These are phyloP conservation scores for Cylindrodendrum hubeiense DNA, from an alignment of 2,329 filamentous ascomycete species.

Conservation along the genomic window DNA sequence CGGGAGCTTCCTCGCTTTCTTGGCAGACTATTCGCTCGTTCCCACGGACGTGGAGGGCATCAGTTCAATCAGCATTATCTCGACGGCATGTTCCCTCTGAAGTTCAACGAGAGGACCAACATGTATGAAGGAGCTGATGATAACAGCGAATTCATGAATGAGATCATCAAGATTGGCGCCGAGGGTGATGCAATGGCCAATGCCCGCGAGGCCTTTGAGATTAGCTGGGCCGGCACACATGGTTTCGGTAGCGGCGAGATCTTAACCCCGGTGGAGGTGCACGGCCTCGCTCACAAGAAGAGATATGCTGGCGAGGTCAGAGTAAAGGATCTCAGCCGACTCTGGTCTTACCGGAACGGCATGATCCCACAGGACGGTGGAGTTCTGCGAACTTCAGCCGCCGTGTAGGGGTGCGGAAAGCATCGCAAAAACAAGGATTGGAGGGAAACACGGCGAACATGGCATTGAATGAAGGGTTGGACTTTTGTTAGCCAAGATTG, in stretches of 20 bases:
- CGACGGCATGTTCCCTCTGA: conserved; percentile 71
- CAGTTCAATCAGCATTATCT: conserved; percentile 73
- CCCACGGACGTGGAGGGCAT: conserved; percentile 64
- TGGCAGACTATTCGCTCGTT: conserved; percentile 70
- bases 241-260: conserved; percentile 53
- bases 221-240: conserved; percentile 58
- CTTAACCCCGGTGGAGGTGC: conserved; percentile 53
- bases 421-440: background rate
- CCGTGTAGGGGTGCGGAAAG: conserved; percentile 47
- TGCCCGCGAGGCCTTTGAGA: conserved; percentile 61
- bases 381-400: conserved; percentile 55
- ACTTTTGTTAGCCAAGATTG: background rate
- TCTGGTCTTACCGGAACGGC: conserved; percentile 75
- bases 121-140: conserved; percentile 58
- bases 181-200: conserved; percentile 58
- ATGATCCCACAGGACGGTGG: conserved; percentile 61
- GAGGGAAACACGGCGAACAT: background rate
- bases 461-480: background rate
- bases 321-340: conserved; percentile 71
- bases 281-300: conserved; percentile 46
- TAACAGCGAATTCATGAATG: conserved; percentile 72
- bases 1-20: conserved; percentile 70
- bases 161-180: conserved; percentile 60
- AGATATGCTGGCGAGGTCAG: conserved; percentile 54
- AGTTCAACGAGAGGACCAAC: conserved; percentile 55